phyloP scores from a whole-genome alignment of 164 flowering plant species.

The Sedum album region DNA sequence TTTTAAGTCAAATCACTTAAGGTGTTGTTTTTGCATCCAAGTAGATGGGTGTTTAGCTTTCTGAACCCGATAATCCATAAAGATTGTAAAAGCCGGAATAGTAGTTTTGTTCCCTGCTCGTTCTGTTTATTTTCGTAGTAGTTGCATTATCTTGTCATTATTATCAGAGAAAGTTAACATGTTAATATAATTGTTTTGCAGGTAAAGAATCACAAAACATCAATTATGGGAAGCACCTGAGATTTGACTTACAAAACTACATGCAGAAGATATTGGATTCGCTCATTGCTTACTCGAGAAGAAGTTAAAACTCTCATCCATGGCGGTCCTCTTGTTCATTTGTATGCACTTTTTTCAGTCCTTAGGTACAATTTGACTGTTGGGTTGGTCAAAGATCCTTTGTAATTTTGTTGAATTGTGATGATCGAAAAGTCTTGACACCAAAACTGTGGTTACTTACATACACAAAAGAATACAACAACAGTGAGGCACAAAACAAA shows the following conservation, averaged over 20 bases:
- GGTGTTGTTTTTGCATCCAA: background rate
- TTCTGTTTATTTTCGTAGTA: background rate
- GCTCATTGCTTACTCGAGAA: background rate
- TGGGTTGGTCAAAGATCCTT: no score
- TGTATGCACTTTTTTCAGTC: no score
- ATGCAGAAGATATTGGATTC: background rate
- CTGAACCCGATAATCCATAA: background rate
- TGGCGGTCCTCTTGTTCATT: no score
- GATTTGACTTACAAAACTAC: background rate
- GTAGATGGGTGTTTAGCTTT: background rate
- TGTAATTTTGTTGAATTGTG: no score
- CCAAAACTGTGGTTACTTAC: background rate
- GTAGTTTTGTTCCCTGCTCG: background rate
- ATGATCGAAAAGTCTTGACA: background rate
- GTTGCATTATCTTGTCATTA: background rate
- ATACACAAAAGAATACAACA: no score
- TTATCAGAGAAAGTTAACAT: background rate
- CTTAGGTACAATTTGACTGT: no score
- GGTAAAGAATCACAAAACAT: background rate
- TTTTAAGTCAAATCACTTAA: conserved; percentile 2
- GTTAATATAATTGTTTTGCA: background rate
- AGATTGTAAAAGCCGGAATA: background rate
- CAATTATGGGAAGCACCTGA: background rate
- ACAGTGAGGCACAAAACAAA: no score
- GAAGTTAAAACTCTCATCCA: background rate